phyloP scores from a whole-genome alignment of 805 yeast species.

The Candida pini region DNA sequence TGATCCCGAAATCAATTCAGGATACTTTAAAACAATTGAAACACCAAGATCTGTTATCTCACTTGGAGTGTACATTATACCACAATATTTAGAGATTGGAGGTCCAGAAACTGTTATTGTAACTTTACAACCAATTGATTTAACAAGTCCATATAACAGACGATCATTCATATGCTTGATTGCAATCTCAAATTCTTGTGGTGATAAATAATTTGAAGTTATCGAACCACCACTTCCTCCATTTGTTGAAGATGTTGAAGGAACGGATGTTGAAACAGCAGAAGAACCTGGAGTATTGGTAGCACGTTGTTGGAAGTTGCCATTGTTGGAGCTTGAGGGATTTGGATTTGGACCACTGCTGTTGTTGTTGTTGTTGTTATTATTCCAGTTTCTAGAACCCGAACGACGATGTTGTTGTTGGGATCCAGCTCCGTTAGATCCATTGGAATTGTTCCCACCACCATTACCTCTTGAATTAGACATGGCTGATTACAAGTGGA shows the following conservation, averaged over 20 bases:
- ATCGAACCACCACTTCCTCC: background rate
- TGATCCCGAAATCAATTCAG: constrained; percentile 34
- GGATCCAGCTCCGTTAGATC: constrained; percentile 3
- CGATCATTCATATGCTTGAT: constrained; percentile 46
- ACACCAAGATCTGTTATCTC: constrained; percentile 36
- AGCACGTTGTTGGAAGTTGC: constrained; percentile 1
- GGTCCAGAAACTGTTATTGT: constrained; percentile 62
- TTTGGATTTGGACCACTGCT: constrained; percentile 2
- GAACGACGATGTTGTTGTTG: constrained; percentile 17
- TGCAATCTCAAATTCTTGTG: constrained; percentile 24
- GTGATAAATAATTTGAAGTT: constrained; percentile 20
- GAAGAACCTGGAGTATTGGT: too few species aligned
- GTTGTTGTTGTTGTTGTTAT: constrained; percentile 3
- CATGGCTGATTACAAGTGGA: too few species aligned
- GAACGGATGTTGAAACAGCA: too few species aligned
- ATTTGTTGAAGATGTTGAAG: too few species aligned
- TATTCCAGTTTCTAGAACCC: constrained; percentile 20
- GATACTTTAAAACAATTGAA: constrained; percentile 50
- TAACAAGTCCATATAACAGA: constrained; percentile 46
- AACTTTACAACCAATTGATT: constrained; percentile 54
- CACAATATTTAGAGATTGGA: constrained; percentile 49
- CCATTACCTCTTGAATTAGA: background rate
- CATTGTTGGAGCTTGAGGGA: constrained; percentile 1
- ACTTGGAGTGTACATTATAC: constrained; percentile 49
- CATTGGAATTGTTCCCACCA: constrained; percentile 1